A percentile compares a stretch with the other conserved stretches of the same genome.
These are phyloP conservation scores for Eucalyptus decipiens DNA, from an alignment of 345 rosid species.

Conservation along the genomic window DNA sequence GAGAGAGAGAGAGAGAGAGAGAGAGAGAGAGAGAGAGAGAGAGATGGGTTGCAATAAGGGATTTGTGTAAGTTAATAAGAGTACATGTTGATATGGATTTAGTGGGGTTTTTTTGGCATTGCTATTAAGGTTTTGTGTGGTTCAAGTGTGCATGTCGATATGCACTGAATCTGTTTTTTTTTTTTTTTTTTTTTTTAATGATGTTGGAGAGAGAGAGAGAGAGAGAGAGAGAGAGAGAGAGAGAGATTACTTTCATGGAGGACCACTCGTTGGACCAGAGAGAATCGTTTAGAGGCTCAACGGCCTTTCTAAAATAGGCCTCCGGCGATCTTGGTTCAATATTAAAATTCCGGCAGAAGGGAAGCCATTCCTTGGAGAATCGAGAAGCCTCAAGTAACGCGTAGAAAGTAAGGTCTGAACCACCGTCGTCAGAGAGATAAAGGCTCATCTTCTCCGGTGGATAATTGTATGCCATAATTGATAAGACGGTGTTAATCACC, in stretches of 20 bases:
- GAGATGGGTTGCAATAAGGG: not conserved
- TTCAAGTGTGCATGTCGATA: too few relatives aligned
- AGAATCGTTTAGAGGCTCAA: not conserved
- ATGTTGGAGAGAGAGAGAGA: not conserved
- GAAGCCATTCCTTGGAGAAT: constrained; percentile 51
- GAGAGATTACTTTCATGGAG: not conserved
- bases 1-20: not conserved
- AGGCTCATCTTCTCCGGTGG: constrained; percentile 46
- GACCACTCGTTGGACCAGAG: not conserved
- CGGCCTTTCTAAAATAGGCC: constrained; percentile 20
- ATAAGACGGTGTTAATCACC: constrained; percentile 60
- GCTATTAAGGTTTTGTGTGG: too few relatives aligned
- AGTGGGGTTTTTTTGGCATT: too few relatives aligned
- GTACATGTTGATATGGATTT: too few relatives aligned
- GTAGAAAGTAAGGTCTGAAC: constrained; percentile 45
- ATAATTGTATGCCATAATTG: constrained; percentile 48
- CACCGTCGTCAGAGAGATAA: constrained; percentile 71
- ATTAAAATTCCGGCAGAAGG: constrained; percentile 36
- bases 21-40: too few relatives aligned
- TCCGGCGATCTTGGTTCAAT: constrained; percentile 52
- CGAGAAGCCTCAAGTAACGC: constrained; percentile 41
- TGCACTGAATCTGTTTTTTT: too few relatives aligned
- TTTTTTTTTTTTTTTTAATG: too few relatives aligned
- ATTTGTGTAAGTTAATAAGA: too few relatives aligned
- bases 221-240: not conserved